A percentile compares a stretch with the other conserved stretches of the same genome.
Conservation (phyloP, 2,329 filamentous ascomycete genomes). For the Erysiphe pulchra region DNA sequence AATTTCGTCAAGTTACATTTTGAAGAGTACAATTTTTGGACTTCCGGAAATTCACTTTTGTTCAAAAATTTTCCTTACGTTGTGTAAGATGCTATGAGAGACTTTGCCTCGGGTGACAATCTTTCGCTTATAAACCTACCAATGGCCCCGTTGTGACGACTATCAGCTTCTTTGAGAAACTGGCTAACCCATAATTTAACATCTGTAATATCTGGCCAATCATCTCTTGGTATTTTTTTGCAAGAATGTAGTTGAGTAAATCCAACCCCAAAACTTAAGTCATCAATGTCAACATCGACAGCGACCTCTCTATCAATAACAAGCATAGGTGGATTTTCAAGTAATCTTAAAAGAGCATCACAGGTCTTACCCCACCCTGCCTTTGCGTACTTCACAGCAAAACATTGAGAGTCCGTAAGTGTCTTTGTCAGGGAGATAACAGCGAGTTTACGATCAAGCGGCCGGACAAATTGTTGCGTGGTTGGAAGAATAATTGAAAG, state of each 20-base stretch:
- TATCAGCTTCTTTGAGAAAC: constrained; percentile 46
- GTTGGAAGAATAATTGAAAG: constrained; percentile 65
- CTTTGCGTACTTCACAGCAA: constrained; percentile 57
- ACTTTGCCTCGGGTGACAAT: constrained; percentile 32
- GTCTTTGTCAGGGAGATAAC: constrained; percentile 88
- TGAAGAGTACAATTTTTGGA: neutral
- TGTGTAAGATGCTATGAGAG: constrained; percentile 22
- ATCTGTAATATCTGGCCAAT: constrained; percentile 63
- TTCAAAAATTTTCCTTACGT: constrained; percentile 4
- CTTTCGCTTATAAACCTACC: constrained; percentile 46
- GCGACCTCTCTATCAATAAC: constrained; percentile 51
- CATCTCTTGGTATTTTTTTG: constrained; percentile 45
- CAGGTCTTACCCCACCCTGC: constrained; percentile 71
- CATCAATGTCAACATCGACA: constrained; percentile 75
- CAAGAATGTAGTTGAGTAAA: constrained; percentile 89
- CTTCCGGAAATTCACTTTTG: neutral
- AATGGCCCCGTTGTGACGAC: constrained; percentile 43
- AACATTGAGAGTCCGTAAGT: constrained; percentile 60
- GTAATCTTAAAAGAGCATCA: constrained; percentile 63
- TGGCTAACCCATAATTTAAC: constrained; percentile 50
- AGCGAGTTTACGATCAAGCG: constrained; percentile 76
- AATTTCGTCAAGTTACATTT: too few species aligned
- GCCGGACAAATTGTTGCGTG: constrained; percentile 67
- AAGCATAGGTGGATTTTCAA: constrained; percentile 58
- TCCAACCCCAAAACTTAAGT: constrained; percentile 80